Base-by-base conservation (phyloP, 2,329 filamentous ascomycete genomes). In the Lasiodiplodia gonubiensis region DNA sequence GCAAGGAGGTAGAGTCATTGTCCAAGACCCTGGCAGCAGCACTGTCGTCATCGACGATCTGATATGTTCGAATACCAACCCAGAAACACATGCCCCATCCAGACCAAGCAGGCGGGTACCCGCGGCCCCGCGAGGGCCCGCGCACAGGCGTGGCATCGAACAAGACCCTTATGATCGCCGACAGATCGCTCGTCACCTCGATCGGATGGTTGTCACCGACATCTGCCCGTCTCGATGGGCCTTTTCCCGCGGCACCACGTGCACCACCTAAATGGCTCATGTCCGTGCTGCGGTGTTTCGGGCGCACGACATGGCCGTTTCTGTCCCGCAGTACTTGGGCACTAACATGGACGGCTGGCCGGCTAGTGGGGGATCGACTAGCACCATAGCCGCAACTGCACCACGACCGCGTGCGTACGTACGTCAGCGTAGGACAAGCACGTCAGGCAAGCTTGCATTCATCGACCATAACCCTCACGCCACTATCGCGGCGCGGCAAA, bases 91-190 rank as follows among this genome's bases (percentile, higher is more conserved):
- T 30, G n/a, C 52, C 25, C n/a, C 30, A n/a, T 18, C 52, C n/a
- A 46, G 16, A 16, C 37, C 37, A 3, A 7, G 37, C 37, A 42
- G 42, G 18, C 42, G 42, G 42, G 42, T 46, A 21, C 42, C 39
- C 39, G 39, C 10, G 30, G 30, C 30, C 55, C 37, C 55, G 59
- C 27, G 42, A 61, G 16, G 25, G 12, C 27, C n/a, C 16, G 42
- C 59, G 59, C 59, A 63, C 46, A 63, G 59, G 59, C 59, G 37
- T 63, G 33, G 46, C 59, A 48, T 52, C 59, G n/a, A 51, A 23
- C 27, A 63, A 37, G 59, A 63, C 42, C 59, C 59, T 63, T 52
- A 52, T 63, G 59, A 63, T 63, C 59, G 59, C 46, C 57, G 42
- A 25, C 35, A 30, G 59, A 63, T 63, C 59, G 59, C 59, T 21